phyloP scores from a whole-genome alignment of 1,139 yeast species.

The Debaryomyces fabryi region DNA sequence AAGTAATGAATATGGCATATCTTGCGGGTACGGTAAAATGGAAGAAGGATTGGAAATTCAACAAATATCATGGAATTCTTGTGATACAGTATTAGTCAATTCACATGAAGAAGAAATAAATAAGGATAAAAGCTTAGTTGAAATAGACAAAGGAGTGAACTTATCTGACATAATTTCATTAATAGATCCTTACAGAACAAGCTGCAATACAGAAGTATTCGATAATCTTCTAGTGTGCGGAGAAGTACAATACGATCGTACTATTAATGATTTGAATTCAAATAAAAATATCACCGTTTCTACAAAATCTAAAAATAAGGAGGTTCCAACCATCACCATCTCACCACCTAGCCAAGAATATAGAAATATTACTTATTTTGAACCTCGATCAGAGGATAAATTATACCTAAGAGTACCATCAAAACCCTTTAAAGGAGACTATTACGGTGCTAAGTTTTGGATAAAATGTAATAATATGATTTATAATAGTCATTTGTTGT shows the following conservation, averaged over 20 bases:
- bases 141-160: background rate
- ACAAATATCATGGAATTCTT: background rate
- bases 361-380: background rate
- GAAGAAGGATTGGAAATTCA: background rate
- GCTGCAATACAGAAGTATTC: background rate
- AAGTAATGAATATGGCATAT: background rate
- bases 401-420: background rate
- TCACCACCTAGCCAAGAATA: background rate
- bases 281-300: background rate
- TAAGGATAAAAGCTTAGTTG: background rate
- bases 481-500: background rate
- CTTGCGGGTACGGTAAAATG: background rate
- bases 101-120: background rate
- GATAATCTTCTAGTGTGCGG: background rate
- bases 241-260: background rate
- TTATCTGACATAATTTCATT: background rate
- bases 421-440: slow-evolving; percentile 2
- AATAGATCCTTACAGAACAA: background rate
- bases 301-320: background rate
- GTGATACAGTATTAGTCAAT: background rate
- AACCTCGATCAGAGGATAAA: background rate
- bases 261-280: background rate
- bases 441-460: background rate
- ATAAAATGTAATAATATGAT: background rate
- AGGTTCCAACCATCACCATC: background rate